Base-by-base conservation (phyloP, 768 basidiomycete species). In the Cyclocybe cylindracea region DNA sequence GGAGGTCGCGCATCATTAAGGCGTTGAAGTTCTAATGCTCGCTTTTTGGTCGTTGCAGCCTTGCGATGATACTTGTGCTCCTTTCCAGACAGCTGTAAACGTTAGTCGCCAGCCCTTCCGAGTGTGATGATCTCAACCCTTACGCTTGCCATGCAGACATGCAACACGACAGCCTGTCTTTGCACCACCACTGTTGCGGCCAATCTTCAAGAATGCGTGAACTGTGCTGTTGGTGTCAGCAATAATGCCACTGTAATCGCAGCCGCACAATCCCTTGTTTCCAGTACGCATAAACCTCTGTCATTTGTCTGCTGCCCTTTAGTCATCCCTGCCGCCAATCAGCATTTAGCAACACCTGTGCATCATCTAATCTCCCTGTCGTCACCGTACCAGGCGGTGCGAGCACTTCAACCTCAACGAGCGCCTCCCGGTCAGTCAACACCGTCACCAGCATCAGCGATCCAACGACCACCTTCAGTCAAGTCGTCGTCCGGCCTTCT, bases 201-300 rank as follows among this genome's bases (percentile, higher is more conserved):
- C 2, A 48, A 46, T 32, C 46, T 57, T 2, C 56, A 57, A 33
- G 46, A 42, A n/a, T 57, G 56, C 24, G 41, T 57, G 5, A 39
- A 49, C 18, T 57, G 56, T 37, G 44, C 52, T 4, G 41, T 54
- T 8, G 34, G 14, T 32, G 53, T 41, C 1, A 43, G 18, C 16
- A 51, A 51, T 11, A 42, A 48, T 6, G 11, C 44, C 9, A 37
- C 37, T 35, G 44, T 50, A 3, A 46, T 53, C 10, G 10, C 24
- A 7, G 35, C 48, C 19, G 56, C 56, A 10, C 35, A 50, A 18
- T 7, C 38, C 14, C 56, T 57, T 19, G 48, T 51, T 10, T 14
- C 32, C 44, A 50, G 53, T 54, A 24, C 24, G 24, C 24, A 24
- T 24, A 24, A 24, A 24, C 24, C 43, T 19, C n/a, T 31, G 10